Conservation (phyloP, 805 yeast species). For the Candida lessepsii region DNA sequence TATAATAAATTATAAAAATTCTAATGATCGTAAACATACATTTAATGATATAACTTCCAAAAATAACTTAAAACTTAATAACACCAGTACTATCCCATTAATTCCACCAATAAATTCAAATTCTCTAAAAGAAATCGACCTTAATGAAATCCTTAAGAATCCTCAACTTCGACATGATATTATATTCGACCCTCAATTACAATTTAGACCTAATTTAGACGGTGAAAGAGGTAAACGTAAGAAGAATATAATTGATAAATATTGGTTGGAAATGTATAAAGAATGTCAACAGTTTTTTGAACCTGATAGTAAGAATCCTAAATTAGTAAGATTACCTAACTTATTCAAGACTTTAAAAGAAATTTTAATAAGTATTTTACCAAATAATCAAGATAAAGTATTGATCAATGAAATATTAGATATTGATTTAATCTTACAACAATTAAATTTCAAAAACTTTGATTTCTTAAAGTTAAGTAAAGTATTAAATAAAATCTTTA, state of each 20-base stretch:
- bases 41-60: conserved; percentile 2
- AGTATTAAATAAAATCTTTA: conserved; percentile 77
- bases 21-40: conserved; percentile 11
- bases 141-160: conserved; percentile 83
- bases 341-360: conserved; percentile 77
- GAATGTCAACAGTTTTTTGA: conserved; percentile 55
- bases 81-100: conserved; percentile 34
- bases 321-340: conserved; percentile 54
- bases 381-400: conserved; percentile 67
- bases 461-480: conserved; percentile 67
- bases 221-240: conserved; percentile 87
- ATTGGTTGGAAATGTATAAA: conserved; percentile 73
- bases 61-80: conserved; percentile 11
- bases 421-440: conserved; percentile 72
- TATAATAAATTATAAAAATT: conserved; percentile 31
- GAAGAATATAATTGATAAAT: conserved; percentile 70
- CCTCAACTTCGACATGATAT: conserved; percentile 94
- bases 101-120: conserved; percentile 83
- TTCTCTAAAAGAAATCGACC: conserved; percentile 79
- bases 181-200: conserved; percentile 85
- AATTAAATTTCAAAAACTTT: conserved; percentile 65
- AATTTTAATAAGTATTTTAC: conserved; percentile 71
- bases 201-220: conserved; percentile 86
- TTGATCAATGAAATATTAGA: conserved; percentile 73
- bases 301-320: conserved; percentile 9